Evolutionary conservation across 2,329 filamentous ascomycete species (phyloP).

Genomic region (Alternaria gaisen): DNA sequence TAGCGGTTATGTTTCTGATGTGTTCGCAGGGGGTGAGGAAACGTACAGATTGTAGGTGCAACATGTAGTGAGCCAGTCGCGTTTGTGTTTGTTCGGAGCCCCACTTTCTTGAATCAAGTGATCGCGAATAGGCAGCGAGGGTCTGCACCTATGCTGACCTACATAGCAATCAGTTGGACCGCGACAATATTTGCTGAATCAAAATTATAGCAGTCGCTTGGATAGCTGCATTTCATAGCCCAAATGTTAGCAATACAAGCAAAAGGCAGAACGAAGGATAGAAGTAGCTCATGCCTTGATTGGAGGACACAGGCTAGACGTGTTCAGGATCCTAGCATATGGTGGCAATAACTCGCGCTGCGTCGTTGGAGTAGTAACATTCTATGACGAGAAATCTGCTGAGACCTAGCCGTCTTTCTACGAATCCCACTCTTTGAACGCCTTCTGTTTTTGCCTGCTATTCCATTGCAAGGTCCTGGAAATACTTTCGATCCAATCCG

Average conservation of each 20-base stretch:
- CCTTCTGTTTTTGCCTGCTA: constrained; percentile 78
- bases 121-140: neutral
- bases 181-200: neutral
- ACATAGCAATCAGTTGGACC: neutral
- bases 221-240: neutral
- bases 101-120: neutral
- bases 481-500: constrained; percentile 86
- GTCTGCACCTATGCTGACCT: neutral
- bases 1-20: neutral
- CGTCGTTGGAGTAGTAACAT: neutral
- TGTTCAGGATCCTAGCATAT: neutral
- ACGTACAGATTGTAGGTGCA: neutral
- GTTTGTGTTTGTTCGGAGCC: neutral
- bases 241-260: neutral
- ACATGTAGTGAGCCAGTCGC: neutral
- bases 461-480: constrained; percentile 84
- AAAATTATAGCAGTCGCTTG: neutral
- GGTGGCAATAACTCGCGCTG: neutral
- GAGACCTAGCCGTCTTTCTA: constrained; percentile 10
- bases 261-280: neutral
- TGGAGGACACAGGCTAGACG: neutral
- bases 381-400: neutral
- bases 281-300: neutral
- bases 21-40: neutral
- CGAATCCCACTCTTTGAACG: constrained; percentile 44